Evolutionary conservation across 352 stramenopile species (phyloP), one percentile per base, ranked within the genome.

Genomic region (Phytophthora sp.): DNA sequence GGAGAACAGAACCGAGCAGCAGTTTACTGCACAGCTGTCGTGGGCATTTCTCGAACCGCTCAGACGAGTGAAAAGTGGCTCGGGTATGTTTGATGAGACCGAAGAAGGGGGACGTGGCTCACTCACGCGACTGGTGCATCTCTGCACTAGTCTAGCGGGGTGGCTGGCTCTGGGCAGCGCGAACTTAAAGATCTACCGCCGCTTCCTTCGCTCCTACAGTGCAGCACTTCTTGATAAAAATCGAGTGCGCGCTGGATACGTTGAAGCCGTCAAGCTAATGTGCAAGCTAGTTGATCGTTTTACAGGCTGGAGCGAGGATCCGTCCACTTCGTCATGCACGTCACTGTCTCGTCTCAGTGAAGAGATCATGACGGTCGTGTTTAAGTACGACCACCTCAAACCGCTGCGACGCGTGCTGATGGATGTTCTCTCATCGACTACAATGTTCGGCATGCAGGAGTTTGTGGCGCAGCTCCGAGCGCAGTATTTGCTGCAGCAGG

Each of bases 401-500:
- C 51, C 55, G 11, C 51, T 83, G 24, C 75, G 72, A 21, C 46
- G 64, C 9, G 39, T 57, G 0, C 21, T 83, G 27, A 49, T 80
- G 33, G 61, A 53, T 9, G 51, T 79, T 11, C 61, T 80, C 7
- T 58, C 59, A 5, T 59, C 72, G 4, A 77, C 67, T 24, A 62
- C 31, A 3, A 79, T 83, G 75, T 64, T 73, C 18, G 72, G 75
- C 2, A 66, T 83, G 50, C 64, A 77, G 16, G 35, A 68, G 8
- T 80, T 77, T 30, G 72, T 79, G 29, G 72, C 75, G 4, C 75
- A 83, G 26, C 58, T 74, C 9, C 69, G 75, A 60, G 58, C 46
- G 23, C 74, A 68, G 66, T 80, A 63, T 45, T 31, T 68, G 21
- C 35, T 63, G 7, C 54, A 74, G 42, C 60, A 74, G 16, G 39